A percentile compares a stretch with the other conserved stretches of the same genome.
Conservation (phyloP, 2,329 filamentous ascomycete genomes). For the Diaporthe ilicicola region DNA sequence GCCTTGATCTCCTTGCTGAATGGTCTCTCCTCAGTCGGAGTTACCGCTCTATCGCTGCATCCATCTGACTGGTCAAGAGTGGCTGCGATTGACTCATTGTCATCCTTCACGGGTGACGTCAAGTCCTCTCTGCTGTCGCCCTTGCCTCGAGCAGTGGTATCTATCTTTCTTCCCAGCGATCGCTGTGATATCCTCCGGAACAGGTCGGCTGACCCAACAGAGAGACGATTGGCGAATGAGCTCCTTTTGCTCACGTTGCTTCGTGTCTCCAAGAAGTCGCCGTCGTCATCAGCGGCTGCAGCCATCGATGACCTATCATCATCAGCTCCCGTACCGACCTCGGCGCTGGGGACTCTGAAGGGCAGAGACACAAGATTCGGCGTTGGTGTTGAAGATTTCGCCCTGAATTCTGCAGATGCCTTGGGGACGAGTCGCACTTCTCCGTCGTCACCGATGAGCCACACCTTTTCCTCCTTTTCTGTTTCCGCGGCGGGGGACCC, state of each 20-base stretch:
- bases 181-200: slow-evolving; percentile 54
- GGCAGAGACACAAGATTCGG: slow-evolving; percentile 71
- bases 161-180: slow-evolving; percentile 35
- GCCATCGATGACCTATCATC: slow-evolving; percentile 73
- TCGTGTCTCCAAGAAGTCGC: slow-evolving; percentile 46
- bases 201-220: slow-evolving; percentile 54
- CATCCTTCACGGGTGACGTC: slow-evolving; percentile 47
- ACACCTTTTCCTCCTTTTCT: slow-evolving; percentile 46
- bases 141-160: slow-evolving; percentile 36
- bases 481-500: slow-evolving; percentile 36
- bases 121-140: slow-evolving; percentile 57
- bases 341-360: slow-evolving; percentile 64
- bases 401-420: slow-evolving; percentile 40
- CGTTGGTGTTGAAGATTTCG: slow-evolving; percentile 49
- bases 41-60: slow-evolving; percentile 43
- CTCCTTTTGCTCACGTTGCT: slow-evolving; percentile 42
- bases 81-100: slow-evolving; percentile 63
- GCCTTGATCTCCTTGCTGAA: slow-evolving; percentile 51
- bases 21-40: slow-evolving; percentile 36
- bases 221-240: slow-evolving; percentile 58
- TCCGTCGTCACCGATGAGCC: slow-evolving; percentile 43
- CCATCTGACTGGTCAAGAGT: slow-evolving; percentile 58
- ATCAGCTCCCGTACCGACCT: slow-evolving; percentile 44
- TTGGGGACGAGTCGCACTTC: slow-evolving; percentile 41
- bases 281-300: slow-evolving; percentile 71